Percentiles rank a stretch among this genome's conserved stretches.
phyloP scores from a whole-genome alignment of 176 grass and related monocot genomes.

The Carex pumila region DNA sequence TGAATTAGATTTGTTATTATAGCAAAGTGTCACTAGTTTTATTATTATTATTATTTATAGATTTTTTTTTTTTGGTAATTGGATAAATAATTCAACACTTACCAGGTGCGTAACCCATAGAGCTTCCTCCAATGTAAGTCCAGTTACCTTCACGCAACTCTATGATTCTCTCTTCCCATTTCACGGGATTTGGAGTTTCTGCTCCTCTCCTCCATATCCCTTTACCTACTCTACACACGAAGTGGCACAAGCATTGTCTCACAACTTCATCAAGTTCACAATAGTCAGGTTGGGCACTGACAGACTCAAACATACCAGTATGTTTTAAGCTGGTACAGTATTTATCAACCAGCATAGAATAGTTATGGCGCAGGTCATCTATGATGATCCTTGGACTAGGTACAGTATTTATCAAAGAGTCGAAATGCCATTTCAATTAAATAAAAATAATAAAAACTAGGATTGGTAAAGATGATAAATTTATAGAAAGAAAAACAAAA shows the following conservation, averaged over 20 bases:
- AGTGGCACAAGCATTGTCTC: neutral
- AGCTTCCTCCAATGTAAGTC: slow-evolving; percentile 72
- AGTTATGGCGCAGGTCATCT: neutral
- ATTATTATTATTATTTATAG: neutral
- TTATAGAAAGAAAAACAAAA: slow-evolving; percentile 8
- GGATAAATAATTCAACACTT: neutral
- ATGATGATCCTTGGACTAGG: neutral
- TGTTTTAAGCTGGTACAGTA: neutral
- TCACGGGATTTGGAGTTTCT: slow-evolving; percentile 70
- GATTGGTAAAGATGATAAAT: neutral
- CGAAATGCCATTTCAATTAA: neutral
- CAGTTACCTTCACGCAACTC: slow-evolving; percentile 87
- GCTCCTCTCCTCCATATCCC: slow-evolving; percentile 89
- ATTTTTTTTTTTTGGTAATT: neutral
- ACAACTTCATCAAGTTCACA: neutral
- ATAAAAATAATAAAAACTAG: neutral
- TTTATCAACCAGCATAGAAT: neutral
- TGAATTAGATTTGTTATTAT: neutral
- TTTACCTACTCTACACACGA: slow-evolving; percentile 83
- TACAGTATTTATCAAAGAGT: neutral
- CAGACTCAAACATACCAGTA: neutral
- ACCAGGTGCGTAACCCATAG: slow-evolving; percentile 84
- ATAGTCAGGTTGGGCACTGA: slow-evolving; percentile 20
- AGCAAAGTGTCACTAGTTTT: neutral
- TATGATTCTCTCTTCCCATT: slow-evolving; percentile 77